Conservation (phyloP, 2,329 filamentous ascomycete genomes). For the Mycocentrospora acerina region DNA sequence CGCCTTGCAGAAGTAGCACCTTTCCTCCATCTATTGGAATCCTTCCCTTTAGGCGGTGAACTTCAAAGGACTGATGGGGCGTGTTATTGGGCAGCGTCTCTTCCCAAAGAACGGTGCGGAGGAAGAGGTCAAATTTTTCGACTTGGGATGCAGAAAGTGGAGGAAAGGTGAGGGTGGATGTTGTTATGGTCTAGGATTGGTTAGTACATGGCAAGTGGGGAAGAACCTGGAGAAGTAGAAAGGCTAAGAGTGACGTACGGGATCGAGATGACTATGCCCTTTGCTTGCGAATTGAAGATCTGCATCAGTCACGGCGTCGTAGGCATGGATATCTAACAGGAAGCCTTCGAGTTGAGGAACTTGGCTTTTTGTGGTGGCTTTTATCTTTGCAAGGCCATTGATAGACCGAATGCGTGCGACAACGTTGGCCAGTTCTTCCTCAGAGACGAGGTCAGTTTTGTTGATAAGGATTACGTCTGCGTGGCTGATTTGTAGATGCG, state of each 20-base stretch:
- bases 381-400: constrained; percentile 83
- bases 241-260: constrained; percentile 54
- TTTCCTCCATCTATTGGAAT: constrained; percentile 65
- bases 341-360: constrained; percentile 84
- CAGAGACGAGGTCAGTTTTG: constrained; percentile 81
- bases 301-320: constrained; percentile 72
- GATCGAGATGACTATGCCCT: constrained; percentile 88
- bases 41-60: constrained; percentile 86
- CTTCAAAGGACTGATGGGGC: constrained; percentile 60
- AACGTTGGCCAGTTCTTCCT: constrained; percentile 68
- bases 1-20: constrained; percentile 82
- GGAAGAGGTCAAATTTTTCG: constrained; percentile 71
- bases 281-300: constrained; percentile 68
- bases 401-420: constrained; percentile 75
- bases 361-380: constrained; percentile 76
- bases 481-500: constrained; percentile 94
- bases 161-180: constrained; percentile 70
- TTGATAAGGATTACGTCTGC: constrained; percentile 95
- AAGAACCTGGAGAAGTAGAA: no score
- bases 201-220: neutral
- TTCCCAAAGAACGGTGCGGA: constrained; percentile 85
- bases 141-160: constrained; percentile 61
- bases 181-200: constrained; percentile 71
- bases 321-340: constrained; percentile 87
- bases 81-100: constrained; percentile 54